A percentile compares a stretch with the other conserved stretches of the same genome.
phyloP scores from a whole-genome alignment of 2,329 filamentous ascomycete genomes.

The Bisporella sp. region DNA sequence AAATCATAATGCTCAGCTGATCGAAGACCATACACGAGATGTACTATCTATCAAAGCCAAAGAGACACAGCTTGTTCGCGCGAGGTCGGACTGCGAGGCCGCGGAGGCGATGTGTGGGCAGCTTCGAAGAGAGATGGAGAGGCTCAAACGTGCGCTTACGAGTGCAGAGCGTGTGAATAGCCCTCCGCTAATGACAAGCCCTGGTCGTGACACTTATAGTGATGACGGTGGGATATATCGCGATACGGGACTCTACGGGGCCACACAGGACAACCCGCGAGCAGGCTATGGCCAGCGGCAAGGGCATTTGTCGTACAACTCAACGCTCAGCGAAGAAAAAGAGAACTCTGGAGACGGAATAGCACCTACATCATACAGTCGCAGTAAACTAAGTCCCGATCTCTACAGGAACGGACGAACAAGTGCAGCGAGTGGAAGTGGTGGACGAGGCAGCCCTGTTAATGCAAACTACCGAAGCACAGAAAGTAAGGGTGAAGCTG shows the following conservation, averaged over 20 bases:
- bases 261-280: slow-evolving; percentile 15
- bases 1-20: slow-evolving; percentile 92
- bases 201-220: slow-evolving; percentile 39
- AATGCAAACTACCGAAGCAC: slow-evolving; percentile 16
- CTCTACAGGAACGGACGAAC: slow-evolving; percentile 22
- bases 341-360: slow-evolving; percentile 53
- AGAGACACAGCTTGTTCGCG: slow-evolving; percentile 91
- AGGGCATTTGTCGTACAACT: slow-evolving; percentile 48
- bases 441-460: slow-evolving; percentile 25
- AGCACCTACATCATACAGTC: slow-evolving; percentile 18
- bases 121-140: slow-evolving; percentile 80
- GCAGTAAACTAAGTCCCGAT: slow-evolving; percentile 26
- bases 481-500: slow-evolving; percentile 17
- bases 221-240: slow-evolving; percentile 57
- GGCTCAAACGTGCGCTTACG: slow-evolving; percentile 80
- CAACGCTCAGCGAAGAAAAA: slow-evolving; percentile 66
- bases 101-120: slow-evolving; percentile 82
- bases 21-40: slow-evolving; percentile 94
- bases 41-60: slow-evolving; percentile 97
- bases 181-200: slow-evolving; percentile 26
- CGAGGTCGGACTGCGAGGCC: slow-evolving; percentile 81
- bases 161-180: slow-evolving; percentile 47
- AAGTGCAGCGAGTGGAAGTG: slow-evolving; percentile 25
- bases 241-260: slow-evolving; percentile 33
- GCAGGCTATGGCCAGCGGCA: slow-evolving; percentile 17